Evolutionary conservation across 2,329 filamentous ascomycete genomes (phyloP), one percentile per base, ranked within the genome.

Genomic region (Phoma sp.): DNA sequence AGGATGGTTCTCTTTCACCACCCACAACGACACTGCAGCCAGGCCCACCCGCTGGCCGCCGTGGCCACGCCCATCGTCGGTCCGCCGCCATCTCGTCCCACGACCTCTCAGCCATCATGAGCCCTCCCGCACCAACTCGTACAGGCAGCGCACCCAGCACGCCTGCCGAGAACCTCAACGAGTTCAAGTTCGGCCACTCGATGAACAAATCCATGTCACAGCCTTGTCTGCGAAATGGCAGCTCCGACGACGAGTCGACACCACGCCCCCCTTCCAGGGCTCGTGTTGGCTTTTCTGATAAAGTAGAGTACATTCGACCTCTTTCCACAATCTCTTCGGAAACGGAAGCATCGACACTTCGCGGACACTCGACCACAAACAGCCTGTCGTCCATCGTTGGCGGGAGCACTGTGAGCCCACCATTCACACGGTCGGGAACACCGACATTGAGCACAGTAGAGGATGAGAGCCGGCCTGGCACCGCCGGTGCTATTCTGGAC

Each of bases 261-360:
- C 69, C 50, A 69, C 68, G 60, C 69, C 67, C 74, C 40, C 72
- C 69, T 74, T 81, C 82, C 4, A 84, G 87, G 56, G 84, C 87
- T 37, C 82, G 89, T 12, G 92, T 96, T 40, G 90, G 89, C 0
- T 96, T 96, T 69, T 92, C 90, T 1, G 92, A 96, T 60, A 90
- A 86, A 10, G 81, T 96, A 25, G 91, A 96, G 73, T 92, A 90
- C 60, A 93, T 93, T 64, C 85, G 91, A 10, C 92, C 93, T 0
- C 77, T 96, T 17, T 96, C 93, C 2, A 81, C 93, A 19, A 87
- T 96, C 13, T 96, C 92, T 1, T 93, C 88, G 19, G 92, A 95
- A 71, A 92, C 91, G 0, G 88, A 91, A 40, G 92, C 88, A 69
- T 82, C 82, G 1, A 92, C 90, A 0, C 82, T 88, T 17, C 84